These are phyloP conservation scores for Backusella sp. DNA, from an alignment of 192 early-diverging fungal genomes.

Conservation along the genomic window DNA sequence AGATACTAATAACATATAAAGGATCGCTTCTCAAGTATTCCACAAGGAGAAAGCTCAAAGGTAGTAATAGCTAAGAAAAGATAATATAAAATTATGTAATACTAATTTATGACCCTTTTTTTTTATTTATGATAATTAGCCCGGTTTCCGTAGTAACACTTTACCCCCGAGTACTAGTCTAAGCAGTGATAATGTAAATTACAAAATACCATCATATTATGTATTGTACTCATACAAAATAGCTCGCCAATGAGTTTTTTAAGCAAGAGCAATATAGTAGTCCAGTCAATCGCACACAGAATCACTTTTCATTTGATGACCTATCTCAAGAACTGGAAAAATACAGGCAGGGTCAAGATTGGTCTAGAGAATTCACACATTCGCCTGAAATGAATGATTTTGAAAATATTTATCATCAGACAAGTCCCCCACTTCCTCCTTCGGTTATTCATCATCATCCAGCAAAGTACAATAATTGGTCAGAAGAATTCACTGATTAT, in stretches of 20 bases:
- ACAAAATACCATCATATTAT: background rate
- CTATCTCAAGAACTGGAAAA: slow-evolving; percentile 19
- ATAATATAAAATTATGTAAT: background rate
- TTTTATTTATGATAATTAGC: background rate
- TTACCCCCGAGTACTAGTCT: background rate
- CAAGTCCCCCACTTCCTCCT: background rate
- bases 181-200: slow-evolving; percentile 2
- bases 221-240: background rate
- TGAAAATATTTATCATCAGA: background rate
- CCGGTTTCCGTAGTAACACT: background rate
- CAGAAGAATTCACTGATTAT: background rate
- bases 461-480: background rate
- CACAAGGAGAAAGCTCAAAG: slow-evolving; percentile 10
- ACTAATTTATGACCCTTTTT: background rate
- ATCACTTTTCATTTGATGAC: slow-evolving; percentile 8
- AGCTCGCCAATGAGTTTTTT: background rate
- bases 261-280: background rate
- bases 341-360: slow-evolving; percentile 1
- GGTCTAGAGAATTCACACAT: slow-evolving; percentile 14
- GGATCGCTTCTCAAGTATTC: background rate
- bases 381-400: background rate
- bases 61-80: background rate
- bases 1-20: background rate
- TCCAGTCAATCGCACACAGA: background rate
- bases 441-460: background rate